Percentiles rank a stretch among this genome's conserved stretches.
phyloP scores from a whole-genome alignment of 1,139 yeast species.

The Hansenula anomala region DNA sequence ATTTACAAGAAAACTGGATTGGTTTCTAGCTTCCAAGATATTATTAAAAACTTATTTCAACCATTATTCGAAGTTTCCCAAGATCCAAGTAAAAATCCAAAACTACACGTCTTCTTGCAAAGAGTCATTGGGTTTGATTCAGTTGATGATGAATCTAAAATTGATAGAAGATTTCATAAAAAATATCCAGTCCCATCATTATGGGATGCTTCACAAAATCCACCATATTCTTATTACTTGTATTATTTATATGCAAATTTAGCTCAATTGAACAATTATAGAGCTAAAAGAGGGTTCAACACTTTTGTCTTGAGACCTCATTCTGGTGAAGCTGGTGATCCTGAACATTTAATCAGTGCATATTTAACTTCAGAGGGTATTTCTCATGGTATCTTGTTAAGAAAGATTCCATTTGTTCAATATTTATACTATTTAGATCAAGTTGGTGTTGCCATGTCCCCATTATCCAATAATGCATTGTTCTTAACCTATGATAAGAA shows the following conservation, averaged over 20 bases:
- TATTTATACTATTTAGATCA: slow-evolving; percentile 91
- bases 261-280: slow-evolving; percentile 79
- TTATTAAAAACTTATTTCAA: slow-evolving; percentile 70
- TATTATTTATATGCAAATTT: slow-evolving; percentile 86
- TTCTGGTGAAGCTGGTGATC: slow-evolving; percentile 99
- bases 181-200: slow-evolving; percentile 78
- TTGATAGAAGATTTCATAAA: slow-evolving; percentile 73
- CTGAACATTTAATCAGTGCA: slow-evolving; percentile 91
- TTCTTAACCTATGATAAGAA: slow-evolving; percentile 92
- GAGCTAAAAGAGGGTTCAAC: slow-evolving; percentile 68
- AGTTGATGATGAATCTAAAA: slow-evolving; percentile 95
- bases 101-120: slow-evolving; percentile 79
- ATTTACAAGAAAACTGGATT: slow-evolving; percentile 75
- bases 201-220: slow-evolving; percentile 78
- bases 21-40: slow-evolving; percentile 69
- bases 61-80: slow-evolving; percentile 92
- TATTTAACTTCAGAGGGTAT: slow-evolving; percentile 88
- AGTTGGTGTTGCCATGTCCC: slow-evolving; percentile 98
- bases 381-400: slow-evolving; percentile 88
- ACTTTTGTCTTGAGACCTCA: slow-evolving; percentile 95
- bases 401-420: slow-evolving; percentile 93
- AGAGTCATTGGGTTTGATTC: slow-evolving; percentile 97
- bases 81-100: slow-evolving; percentile 84
- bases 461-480: slow-evolving; percentile 91
- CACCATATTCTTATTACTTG: slow-evolving; percentile 95